A percentile compares a stretch with the other conserved stretches of the same genome.
Evolutionary conservation across 2,329 filamentous ascomycete species (phyloP).

Genomic region (Hymenoscyphus salicellus): DNA sequence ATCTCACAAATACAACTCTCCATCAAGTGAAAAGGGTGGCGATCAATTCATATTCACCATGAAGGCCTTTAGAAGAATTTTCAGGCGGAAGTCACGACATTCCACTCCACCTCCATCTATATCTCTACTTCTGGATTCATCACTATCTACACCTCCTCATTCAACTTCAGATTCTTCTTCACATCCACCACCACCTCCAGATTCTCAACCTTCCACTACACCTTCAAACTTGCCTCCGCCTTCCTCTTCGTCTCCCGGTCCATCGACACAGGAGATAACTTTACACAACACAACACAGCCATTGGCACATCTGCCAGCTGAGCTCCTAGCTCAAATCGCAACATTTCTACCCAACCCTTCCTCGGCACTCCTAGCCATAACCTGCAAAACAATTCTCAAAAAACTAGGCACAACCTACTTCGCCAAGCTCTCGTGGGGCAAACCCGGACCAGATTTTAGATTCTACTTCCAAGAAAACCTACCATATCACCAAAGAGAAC

Average conservation of each 20-base stretch:
- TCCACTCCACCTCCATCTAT: too few relatives aligned
- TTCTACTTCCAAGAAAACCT: neutral
- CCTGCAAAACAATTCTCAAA: neutral
- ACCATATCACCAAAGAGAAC: neutral
- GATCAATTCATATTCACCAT: too few relatives aligned
- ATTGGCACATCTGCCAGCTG: neutral
- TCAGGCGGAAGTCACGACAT: too few relatives aligned
- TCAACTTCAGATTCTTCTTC: too few relatives aligned
- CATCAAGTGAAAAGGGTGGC: too few relatives aligned
- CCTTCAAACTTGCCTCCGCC: too few relatives aligned
- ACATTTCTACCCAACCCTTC: neutral
- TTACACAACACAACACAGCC: neutral
- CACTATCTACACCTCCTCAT: too few relatives aligned
- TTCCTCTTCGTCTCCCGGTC: neutral
- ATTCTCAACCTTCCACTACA: too few relatives aligned
- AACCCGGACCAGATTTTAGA: neutral
- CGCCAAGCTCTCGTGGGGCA: neutral
- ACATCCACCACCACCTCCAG: too few relatives aligned
- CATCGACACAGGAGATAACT: neutral
- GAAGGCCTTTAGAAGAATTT: too few relatives aligned
- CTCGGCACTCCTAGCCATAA: neutral
- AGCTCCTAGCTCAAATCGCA: neutral
- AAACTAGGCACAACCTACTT: neutral
- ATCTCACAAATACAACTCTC: too few relatives aligned
- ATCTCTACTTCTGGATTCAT: too few relatives aligned